Base-by-base conservation (phyloP, 2,329 filamentous ascomycete species). In the Tolypocladium endophyticum region DNA sequence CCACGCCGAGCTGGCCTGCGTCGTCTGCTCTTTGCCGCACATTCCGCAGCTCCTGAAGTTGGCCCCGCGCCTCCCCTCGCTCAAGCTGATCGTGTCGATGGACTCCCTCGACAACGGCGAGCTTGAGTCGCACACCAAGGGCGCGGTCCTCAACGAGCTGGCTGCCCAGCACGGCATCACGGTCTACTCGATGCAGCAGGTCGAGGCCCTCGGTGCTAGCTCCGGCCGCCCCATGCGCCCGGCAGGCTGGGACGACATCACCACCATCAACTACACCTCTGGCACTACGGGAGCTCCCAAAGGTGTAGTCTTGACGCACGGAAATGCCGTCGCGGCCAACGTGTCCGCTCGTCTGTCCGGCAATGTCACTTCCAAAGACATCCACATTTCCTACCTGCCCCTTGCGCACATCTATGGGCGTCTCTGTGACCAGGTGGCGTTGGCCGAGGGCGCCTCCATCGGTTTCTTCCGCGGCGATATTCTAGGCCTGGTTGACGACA, bases 391-490 rank as follows among this genome's bases (percentile, higher is more conserved):
- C 0, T 99, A 97, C 74, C 82, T 99, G 57, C 94, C 94, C 0
- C 78, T 97, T 45, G 94, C 94, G 12, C 94, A 99, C 72, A 97
- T 99, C 68, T 97, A 90, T 73, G 89, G 92, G 64, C 88, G 94
- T 59, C 80, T 97, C 65, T 79, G 87, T 47, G 94, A 99, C 71
- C 89, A 95, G 71, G 79, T 80, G 4, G 83, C 85, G 18, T 78
- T 97, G 20, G 84, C 88, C 68, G 81, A 84, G 58, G 92, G 91
- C 59, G 84, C 84, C 39, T 78, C 84, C 11, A 86, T 97, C 66
- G 94, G 93, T 16, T 99, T 93, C 74, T 99, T 97, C 82, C 90
- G 94, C 67, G 94, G 94, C 59, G 91, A 97, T 70, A 87, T 97
- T 63, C 71, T 89, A 16, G 89, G 89, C 64, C 79, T 99, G 23